Conservation (phyloP, 345 rosid genomes). For the Cardamine chenopodiifolia region DNA sequence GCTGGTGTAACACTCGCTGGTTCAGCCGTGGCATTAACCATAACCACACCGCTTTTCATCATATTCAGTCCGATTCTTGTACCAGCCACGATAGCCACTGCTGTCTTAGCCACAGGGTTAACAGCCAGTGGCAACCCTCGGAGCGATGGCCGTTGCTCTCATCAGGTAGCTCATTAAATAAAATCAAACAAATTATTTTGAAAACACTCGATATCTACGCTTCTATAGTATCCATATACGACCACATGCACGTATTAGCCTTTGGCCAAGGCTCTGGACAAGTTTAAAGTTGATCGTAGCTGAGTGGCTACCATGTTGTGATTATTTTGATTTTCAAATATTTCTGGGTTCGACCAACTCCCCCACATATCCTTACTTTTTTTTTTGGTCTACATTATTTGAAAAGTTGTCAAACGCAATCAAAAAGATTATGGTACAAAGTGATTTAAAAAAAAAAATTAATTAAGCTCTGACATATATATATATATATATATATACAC, state of each 20-base stretch:
- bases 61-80: slow-evolving; percentile 81
- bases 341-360: no score
- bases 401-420: neutral
- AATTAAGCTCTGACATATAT: neutral
- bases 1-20: slow-evolving; percentile 61
- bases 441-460: no score
- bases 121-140: slow-evolving; percentile 67
- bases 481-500: no score
- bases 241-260: no score
- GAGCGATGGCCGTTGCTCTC: slow-evolving; percentile 57
- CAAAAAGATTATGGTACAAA: neutral
- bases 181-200: neutral
- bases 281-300: no score
- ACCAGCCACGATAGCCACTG: slow-evolving; percentile 59
- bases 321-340: no score
- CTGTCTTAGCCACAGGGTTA: slow-evolving; percentile 59
- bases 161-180: slow-evolving; percentile 63
- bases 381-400: neutral
- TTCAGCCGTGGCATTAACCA: slow-evolving; percentile 61
- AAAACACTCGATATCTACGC: neutral
- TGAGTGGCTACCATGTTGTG: no score
- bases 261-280: no score
- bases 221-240: no score
- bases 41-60: slow-evolving; percentile 72
- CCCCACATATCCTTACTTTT: no score